Conservation (phyloP, 441 rosid genomes). For the Euphorbia corollata region DNA sequence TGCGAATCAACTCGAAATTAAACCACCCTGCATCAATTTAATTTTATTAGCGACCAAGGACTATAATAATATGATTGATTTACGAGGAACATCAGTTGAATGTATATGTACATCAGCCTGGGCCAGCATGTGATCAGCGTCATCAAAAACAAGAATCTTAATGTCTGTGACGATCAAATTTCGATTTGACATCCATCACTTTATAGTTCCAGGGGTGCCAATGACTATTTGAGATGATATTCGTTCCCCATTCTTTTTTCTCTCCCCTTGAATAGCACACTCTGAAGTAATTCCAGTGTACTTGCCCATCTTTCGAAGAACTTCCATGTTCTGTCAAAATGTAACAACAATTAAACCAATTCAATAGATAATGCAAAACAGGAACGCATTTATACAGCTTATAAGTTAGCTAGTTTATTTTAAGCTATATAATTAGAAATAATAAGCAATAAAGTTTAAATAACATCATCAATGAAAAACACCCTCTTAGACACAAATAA, state of each 20-base stretch:
- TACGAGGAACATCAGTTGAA: neutral
- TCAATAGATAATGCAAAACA: neutral
- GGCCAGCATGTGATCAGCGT: slow-evolving; percentile 97
- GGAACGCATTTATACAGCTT: too few species aligned
- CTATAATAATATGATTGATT: neutral
- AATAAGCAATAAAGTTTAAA: too few species aligned
- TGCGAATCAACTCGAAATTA: slow-evolving; percentile 82
- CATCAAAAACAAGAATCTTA: slow-evolving; percentile 91
- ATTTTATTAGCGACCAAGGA: slow-evolving; percentile 11
- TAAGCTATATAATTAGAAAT: too few species aligned
- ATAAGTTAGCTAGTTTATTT: too few species aligned
- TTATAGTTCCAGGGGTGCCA: slow-evolving; percentile 93
- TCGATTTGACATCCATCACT: slow-evolving; percentile 56
- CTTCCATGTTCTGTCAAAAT: slow-evolving; percentile 71
- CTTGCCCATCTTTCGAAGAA: slow-evolving; percentile 85
- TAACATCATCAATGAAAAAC: too few species aligned
- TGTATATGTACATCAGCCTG: slow-evolving; percentile 27
- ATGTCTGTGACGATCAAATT: slow-evolving; percentile 43
- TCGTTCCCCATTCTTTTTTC: too few species aligned
- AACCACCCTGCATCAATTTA: slow-evolving; percentile 65
- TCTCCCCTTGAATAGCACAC: slow-evolving; percentile 64
- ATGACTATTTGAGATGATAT: slow-evolving; percentile 74
- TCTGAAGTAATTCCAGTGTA: slow-evolving; percentile 68
- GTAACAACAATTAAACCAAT: slow-evolving; percentile 3
- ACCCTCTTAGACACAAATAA: too few species aligned